Percentiles rank a stretch among this genome's conserved stretches.
phyloP scores from a whole-genome alignment of 2,329 filamentous ascomycete genomes.

The Colletotrichum sp. region DNA sequence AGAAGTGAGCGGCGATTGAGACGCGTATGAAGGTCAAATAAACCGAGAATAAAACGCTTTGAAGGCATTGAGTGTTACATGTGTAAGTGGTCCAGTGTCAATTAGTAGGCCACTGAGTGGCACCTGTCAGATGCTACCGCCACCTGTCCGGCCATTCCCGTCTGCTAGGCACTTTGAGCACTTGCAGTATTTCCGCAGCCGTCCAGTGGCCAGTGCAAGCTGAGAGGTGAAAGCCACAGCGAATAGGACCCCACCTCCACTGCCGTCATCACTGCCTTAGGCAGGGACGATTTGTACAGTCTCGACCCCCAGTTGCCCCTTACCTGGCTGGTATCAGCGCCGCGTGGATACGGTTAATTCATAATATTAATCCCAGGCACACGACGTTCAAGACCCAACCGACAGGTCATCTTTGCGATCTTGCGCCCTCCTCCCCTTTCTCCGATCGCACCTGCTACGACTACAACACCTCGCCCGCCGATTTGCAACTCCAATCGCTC shows the following conservation, averaged over 20 bases:
- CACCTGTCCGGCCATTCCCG: neutral
- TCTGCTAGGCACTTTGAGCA: neutral
- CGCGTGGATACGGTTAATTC: slow-evolving; percentile 6
- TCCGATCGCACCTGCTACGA: neutral
- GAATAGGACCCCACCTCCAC: slow-evolving; percentile 8
- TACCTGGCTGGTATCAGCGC: slow-evolving; percentile 18
- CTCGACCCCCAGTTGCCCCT: slow-evolving; percentile 17
- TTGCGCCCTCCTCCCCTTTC: neutral
- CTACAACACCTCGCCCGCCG: neutral
- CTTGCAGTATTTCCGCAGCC: neutral
- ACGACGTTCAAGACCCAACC: neutral
- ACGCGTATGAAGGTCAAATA: neutral
- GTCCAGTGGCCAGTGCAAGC: neutral
- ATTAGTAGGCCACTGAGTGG: neutral
- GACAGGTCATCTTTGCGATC: slow-evolving; percentile 12
- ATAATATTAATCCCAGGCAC: slow-evolving; percentile 12
- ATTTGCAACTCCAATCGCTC: neutral
- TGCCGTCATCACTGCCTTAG: slow-evolving; percentile 20
- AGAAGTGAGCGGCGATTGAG: neutral
- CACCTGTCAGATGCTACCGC: neutral
- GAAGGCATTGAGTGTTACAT: neutral
- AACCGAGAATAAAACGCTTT: neutral
- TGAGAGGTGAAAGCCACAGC: neutral
- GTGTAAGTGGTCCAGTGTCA: neutral
- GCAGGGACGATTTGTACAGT: slow-evolving; percentile 7